phyloP scores from a whole-genome alignment of 2,329 filamentous ascomycete species.

The Eurotiales sp. region DNA sequence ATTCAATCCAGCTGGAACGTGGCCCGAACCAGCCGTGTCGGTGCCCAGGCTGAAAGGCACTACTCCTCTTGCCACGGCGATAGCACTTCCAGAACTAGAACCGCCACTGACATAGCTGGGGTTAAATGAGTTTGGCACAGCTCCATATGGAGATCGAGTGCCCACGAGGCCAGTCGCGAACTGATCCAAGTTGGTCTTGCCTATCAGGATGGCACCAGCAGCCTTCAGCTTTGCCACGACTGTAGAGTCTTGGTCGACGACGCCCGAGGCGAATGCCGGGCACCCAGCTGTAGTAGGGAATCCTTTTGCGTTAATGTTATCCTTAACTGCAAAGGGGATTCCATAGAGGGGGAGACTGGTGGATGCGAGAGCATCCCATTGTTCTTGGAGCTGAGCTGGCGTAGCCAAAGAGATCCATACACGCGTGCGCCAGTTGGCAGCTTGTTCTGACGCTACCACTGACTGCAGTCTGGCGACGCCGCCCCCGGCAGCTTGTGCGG shows the following conservation, averaged over 20 bases:
- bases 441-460: too few relatives aligned
- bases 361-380: neutral
- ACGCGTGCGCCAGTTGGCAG: too few relatives aligned
- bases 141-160: conserved; percentile 56
- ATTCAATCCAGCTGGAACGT: conserved; percentile 25
- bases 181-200: conserved; percentile 60
- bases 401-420: neutral
- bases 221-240: conserved; percentile 48
- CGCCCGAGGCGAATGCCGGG: conserved; percentile 45
- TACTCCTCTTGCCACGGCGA: conserved; percentile 48
- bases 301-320: conserved; percentile 46
- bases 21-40: conserved; percentile 25
- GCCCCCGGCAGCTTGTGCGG: too few relatives aligned
- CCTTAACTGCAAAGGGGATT: conserved; percentile 48
- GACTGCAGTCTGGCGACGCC: too few relatives aligned
- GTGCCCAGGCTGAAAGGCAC: conserved; percentile 50
- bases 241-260: conserved; percentile 41
- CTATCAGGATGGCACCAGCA: conserved; percentile 54
- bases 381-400: neutral
- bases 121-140: conserved; percentile 51
- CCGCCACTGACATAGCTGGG: conserved; percentile 53
- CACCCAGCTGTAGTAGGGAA: conserved; percentile 48
- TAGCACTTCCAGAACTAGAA: conserved; percentile 54
- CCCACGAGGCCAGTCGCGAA: conserved; percentile 60
- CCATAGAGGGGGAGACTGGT: conserved; percentile 42